A percentile compares a stretch with the other conserved stretches of the same genome.
Conservation (phyloP, 805 yeast genomes). For the Starmerella bombi region DNA sequence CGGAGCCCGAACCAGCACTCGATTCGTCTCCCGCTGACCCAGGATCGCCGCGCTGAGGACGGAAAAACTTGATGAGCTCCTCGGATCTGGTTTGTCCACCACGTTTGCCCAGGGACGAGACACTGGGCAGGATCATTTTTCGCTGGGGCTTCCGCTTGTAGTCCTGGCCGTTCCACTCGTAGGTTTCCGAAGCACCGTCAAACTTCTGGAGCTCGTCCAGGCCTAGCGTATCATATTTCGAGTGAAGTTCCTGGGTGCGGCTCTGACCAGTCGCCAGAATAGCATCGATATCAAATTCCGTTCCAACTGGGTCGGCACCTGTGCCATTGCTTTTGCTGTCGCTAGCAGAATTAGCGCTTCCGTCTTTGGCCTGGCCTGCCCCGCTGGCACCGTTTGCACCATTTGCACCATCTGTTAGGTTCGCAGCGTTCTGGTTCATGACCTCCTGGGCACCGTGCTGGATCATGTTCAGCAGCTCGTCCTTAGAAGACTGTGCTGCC, state of each 20-base stretch:
- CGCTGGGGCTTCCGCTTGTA: slow-evolving; percentile 41
- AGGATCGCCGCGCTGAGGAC: slow-evolving; percentile 13
- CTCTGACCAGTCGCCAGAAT: slow-evolving; percentile 70
- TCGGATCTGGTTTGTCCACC: slow-evolving; percentile 18
- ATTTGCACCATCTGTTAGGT: slow-evolving; percentile 15
- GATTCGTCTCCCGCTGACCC: slow-evolving; percentile 34
- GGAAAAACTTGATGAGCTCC: slow-evolving; percentile 16
- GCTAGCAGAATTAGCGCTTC: background rate
- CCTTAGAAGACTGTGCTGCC: slow-evolving; percentile 38
- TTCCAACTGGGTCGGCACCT: background rate
- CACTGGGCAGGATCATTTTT: slow-evolving; percentile 25
- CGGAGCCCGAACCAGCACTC: slow-evolving; percentile 7
- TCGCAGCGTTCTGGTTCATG: slow-evolving; percentile 38
- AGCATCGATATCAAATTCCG: slow-evolving; percentile 53
- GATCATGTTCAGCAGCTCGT: slow-evolving; percentile 84
- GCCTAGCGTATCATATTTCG: slow-evolving; percentile 73
- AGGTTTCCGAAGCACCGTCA: slow-evolving; percentile 67
- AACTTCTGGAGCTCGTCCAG: slow-evolving; percentile 88
- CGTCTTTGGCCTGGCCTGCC: slow-evolving; percentile 15
- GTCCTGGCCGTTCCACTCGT: slow-evolving; percentile 92
- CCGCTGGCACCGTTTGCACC: slow-evolving; percentile 30
- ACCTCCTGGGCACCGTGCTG: slow-evolving; percentile 92
- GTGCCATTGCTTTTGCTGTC: background rate
- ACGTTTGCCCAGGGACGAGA: slow-evolving; percentile 17
- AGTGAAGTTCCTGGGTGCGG: slow-evolving; percentile 65